Base-by-base conservation (phyloP, 176 grass and related monocot genomes). In the Avena insularis region DNA sequence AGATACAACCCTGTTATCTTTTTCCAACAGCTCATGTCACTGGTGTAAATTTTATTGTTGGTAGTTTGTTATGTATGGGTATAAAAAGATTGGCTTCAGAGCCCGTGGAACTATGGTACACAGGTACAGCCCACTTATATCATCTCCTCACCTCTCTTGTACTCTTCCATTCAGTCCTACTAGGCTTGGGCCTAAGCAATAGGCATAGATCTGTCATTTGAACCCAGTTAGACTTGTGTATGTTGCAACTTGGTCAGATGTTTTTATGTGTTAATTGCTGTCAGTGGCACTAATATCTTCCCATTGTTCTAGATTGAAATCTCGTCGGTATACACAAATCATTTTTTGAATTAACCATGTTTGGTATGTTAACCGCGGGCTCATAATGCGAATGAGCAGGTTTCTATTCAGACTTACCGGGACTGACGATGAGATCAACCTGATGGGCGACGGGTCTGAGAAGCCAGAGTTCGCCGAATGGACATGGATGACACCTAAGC, bases 381-480 rank as follows among this genome's bases (percentile, higher is more conserved):
- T 17, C 67, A 12, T 83, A 43, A 16, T 53, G 77, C 55, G 45
- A 73, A 86, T 43, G n/a, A 77, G 53, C 71, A 99, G 94, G 97
- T 99, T 99, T 82, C 83, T 96, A 48, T 85, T 96, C 83, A 93
- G 83, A 87, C 91, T 99, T 59, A 94, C 92, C 5, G 97, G 97
- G 81, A 91, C 82, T 0, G 94, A 99, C 20, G 92, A 93, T 53
- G 97, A 94, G 74, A 93, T 99, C 64, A 93, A 96, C 86, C 92
- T 99, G 67, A 86, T 84, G 27, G 91, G 94, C 43, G 97, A 99
- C 31, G 97, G 94, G 65, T 89, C 94, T 31, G 94, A 99, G 91
- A 99, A 93, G 73, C 97, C 94, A 2, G 97, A 99, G 92, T 99
- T 99, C 70, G 88, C 20, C 29, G 90, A 88, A 58, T 99, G 93